phyloP scores from a whole-genome alignment of 2,329 filamentous ascomycete species.

The Sphaerostilbella broomeana region DNA sequence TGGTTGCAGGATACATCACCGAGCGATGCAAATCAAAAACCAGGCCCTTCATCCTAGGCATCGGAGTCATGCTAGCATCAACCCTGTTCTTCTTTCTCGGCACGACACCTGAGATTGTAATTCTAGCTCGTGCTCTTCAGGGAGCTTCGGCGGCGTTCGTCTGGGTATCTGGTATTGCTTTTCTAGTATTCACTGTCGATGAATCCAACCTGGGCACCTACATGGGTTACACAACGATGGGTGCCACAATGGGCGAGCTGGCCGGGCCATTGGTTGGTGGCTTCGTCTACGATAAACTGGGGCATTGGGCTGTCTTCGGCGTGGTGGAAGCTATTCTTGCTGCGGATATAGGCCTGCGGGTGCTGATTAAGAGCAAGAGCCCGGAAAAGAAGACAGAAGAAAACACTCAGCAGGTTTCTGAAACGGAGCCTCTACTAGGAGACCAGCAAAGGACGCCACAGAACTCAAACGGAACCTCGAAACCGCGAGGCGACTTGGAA shows the following conservation, averaged over 20 bases:
- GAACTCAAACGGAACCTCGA: neutral
- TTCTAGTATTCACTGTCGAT: conserved; percentile 10
- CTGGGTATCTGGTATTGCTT: conserved; percentile 11
- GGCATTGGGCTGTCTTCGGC: conserved; percentile 9
- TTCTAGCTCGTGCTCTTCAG: conserved; percentile 9
- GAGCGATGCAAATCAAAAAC: conserved; percentile 10
- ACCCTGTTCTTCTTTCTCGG: conserved; percentile 11
- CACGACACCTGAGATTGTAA: conserved; percentile 4
- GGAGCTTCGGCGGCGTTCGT: conserved; percentile 11
- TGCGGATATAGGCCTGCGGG: conserved; percentile 1
- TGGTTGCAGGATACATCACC: conserved; percentile 10
- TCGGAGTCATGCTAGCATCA: conserved; percentile 8
- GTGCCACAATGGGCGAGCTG: conserved; percentile 11
- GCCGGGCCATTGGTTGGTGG: conserved; percentile 7
- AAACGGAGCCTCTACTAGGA: conserved; percentile 1
- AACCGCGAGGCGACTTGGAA: neutral
- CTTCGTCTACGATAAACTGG: conserved; percentile 8
- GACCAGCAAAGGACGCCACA: neutral
- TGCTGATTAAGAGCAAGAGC: conserved; percentile 6
- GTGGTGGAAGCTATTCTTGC: conserved; percentile 6
- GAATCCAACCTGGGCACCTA: conserved; percentile 9
- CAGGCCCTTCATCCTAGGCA: conserved; percentile 7
- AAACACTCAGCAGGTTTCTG: neutral
- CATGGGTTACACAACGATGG: conserved; percentile 11
- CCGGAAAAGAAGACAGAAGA: neutral